A percentile compares a stretch with the other conserved stretches of the same genome.
Evolutionary conservation across 2,329 filamentous ascomycete genomes (phyloP).

Genomic region (Orbilia blumenaviensis): DNA sequence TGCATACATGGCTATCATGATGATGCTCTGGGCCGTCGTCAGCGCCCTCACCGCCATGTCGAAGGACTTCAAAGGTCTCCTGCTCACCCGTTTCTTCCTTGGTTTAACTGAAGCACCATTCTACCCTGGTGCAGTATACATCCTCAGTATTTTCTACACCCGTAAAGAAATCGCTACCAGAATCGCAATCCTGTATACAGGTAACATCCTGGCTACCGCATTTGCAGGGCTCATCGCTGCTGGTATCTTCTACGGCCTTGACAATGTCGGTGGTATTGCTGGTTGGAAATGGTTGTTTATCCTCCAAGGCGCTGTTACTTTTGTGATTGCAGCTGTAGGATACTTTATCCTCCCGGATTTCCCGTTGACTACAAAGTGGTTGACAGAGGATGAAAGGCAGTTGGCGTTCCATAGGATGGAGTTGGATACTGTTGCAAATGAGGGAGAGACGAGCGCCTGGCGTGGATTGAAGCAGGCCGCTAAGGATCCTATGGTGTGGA

Average conservation of each 20-base stretch:
- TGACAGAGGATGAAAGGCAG: conserved; percentile 64
- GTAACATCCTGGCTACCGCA: conserved; percentile 70
- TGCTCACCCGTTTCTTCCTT: conserved; percentile 63
- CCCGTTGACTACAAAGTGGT: conserved; percentile 63
- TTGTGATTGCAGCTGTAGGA: conserved; percentile 55
- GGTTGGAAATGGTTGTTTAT: conserved; percentile 73
- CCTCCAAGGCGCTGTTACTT: conserved; percentile 62
- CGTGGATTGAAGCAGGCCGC: conserved; percentile 66
- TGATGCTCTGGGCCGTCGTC: conserved; percentile 63
- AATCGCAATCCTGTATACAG: conserved; percentile 70
- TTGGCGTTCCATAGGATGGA: conserved; percentile 65
- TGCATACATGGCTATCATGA: conserved; percentile 58
- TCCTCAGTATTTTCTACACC: conserved; percentile 75
- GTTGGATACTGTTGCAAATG: conserved; percentile 66
- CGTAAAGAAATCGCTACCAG: conserved; percentile 67
- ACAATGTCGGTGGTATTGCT: conserved; percentile 66
- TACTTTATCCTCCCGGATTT: conserved; percentile 61
- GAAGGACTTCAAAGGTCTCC: conserved; percentile 62
- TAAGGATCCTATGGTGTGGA: conserved; percentile 66
- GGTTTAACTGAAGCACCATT: conserved; percentile 65
- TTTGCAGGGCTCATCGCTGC: conserved; percentile 70
- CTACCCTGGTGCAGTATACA: conserved; percentile 71
- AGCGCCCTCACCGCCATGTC: conserved; percentile 62
- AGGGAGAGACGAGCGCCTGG: conserved; percentile 62
- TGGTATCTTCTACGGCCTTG: conserved; percentile 69